Evolutionary conservation across 2,329 filamentous ascomycete genomes (phyloP).

Genomic region (Colletotrichum limetticola): DNA sequence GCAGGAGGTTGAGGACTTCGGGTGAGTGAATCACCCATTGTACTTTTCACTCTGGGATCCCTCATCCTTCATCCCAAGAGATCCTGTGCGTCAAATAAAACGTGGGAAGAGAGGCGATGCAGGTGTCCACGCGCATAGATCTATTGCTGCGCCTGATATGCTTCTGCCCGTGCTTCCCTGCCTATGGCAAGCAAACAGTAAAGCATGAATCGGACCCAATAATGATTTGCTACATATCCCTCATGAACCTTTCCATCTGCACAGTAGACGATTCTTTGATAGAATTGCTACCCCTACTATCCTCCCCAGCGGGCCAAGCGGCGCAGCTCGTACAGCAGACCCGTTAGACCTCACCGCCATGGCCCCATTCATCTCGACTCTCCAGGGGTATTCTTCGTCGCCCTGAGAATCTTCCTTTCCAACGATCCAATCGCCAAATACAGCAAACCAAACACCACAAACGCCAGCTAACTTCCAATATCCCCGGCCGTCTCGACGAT

Average conservation of each 20-base stretch:
- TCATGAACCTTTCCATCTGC: background rate
- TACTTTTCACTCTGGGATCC: background rate
- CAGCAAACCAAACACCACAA: slow-evolving; percentile 58
- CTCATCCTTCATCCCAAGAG: background rate
- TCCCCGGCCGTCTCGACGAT: slow-evolving; percentile 69
- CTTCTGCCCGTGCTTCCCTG: background rate
- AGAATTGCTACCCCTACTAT: background rate
- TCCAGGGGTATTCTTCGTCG: background rate
- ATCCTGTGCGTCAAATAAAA: background rate
- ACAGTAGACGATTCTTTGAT: background rate
- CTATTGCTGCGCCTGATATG: background rate
- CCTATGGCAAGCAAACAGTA: slow-evolving; percentile 2
- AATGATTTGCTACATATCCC: background rate
- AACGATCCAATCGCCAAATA: slow-evolving; percentile 58
- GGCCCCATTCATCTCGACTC: background rate
- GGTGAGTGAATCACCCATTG: background rate
- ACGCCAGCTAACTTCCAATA: slow-evolving; percentile 72
- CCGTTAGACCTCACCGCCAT: background rate
- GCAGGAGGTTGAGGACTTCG: background rate
- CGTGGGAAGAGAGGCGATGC: background rate
- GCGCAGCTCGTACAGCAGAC: background rate
- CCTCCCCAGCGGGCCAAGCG: background rate
- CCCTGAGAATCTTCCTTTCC: slow-evolving; percentile 33
- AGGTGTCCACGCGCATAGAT: background rate
- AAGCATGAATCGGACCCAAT: background rate